Percentiles rank a stretch among this genome's conserved stretches.
Conservation (phyloP, 1,284 basidiomycete species). For the Cutaneotrichosporon mucoides region DNA sequence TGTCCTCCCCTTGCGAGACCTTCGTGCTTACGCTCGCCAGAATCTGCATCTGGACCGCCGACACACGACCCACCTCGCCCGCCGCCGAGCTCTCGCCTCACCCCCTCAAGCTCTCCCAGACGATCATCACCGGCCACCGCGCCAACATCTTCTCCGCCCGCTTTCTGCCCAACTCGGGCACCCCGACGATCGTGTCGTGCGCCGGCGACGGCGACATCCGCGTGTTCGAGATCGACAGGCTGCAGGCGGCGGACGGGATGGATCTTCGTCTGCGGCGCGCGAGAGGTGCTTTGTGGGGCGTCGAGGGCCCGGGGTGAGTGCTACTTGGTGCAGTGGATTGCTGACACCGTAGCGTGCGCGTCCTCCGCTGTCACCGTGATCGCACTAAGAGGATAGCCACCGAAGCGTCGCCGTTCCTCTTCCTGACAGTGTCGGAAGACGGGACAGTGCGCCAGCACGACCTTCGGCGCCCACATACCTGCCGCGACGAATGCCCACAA, state of each 20-base stretch:
- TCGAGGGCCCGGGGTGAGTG: constrained; percentile 37
- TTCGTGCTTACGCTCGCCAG: constrained; percentile 39
- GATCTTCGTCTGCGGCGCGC: neutral
- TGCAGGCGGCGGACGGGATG: constrained; percentile 48
- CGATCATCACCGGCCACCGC: constrained; percentile 70
- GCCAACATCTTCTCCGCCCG: constrained; percentile 85
- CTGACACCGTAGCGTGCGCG: constrained; percentile 42
- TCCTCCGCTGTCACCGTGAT: constrained; percentile 61
- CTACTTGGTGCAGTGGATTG: neutral
- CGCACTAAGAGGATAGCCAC: constrained; percentile 75
- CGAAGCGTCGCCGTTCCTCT: constrained; percentile 75
- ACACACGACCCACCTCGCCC: constrained; percentile 28
- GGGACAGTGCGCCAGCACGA: constrained; percentile 82
- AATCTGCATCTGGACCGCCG: constrained; percentile 65
- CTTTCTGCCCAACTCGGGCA: constrained; percentile 62
- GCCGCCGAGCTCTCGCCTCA: constrained; percentile 51
- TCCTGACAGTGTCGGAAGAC: constrained; percentile 77
- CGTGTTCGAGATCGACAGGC: constrained; percentile 68
- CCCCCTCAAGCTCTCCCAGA: constrained; percentile 60
- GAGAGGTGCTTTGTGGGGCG: constrained; percentile 24
- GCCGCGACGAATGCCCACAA: constrained; percentile 42
- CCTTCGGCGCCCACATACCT: constrained; percentile 56
- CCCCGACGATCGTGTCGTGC: constrained; percentile 56
- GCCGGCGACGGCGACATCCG: constrained; percentile 77
- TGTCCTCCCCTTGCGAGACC: constrained; percentile 6